Evolutionary conservation across 139 green algal genomes (phyloP).

Genomic region (Eudorina sp.): DNA sequence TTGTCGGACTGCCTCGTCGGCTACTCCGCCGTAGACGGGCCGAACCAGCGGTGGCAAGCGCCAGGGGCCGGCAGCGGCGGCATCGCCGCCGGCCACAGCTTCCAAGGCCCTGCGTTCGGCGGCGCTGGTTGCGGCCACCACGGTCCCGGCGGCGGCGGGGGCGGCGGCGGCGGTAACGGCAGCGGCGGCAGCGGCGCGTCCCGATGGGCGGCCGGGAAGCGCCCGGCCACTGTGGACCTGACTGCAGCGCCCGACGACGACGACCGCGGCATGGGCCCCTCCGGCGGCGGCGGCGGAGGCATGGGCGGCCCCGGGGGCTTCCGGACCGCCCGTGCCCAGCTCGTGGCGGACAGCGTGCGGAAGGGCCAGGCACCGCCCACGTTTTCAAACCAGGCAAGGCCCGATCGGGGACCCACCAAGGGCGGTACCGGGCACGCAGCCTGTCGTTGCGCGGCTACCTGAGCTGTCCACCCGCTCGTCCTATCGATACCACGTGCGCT

Average conservation of each 20-base stretch:
- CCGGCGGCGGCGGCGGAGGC: background rate
- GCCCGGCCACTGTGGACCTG: background rate
- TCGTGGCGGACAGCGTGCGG: constrained; percentile 56
- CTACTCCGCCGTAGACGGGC: too few species aligned
- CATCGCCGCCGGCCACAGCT: too few species aligned
- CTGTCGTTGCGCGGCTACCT: too few species aligned
- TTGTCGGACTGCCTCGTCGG: too few species aligned
- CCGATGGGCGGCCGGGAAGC: background rate
- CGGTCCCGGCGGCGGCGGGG: background rate
- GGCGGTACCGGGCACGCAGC: too few species aligned
- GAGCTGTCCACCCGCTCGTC: too few species aligned
- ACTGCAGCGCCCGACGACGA: background rate
- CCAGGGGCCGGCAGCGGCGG: too few species aligned
- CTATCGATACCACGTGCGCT: too few species aligned
- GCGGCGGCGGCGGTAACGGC: background rate
- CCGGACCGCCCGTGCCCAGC: constrained; percentile 56
- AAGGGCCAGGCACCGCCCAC: constrained; percentile 60
- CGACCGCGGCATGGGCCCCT: background rate
- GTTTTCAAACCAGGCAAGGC: constrained; percentile 30
- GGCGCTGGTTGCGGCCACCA: too few species aligned
- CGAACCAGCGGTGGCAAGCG: too few species aligned
- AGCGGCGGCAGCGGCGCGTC: background rate
- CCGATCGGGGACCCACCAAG: too few species aligned
- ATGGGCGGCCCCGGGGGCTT: constrained; percentile 46
- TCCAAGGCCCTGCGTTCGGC: too few species aligned